Evolutionary conservation across 2,329 filamentous ascomycete genomes (phyloP), one percentile per base, ranked within the genome.

Genomic region (Fusarium dlaminii): DNA sequence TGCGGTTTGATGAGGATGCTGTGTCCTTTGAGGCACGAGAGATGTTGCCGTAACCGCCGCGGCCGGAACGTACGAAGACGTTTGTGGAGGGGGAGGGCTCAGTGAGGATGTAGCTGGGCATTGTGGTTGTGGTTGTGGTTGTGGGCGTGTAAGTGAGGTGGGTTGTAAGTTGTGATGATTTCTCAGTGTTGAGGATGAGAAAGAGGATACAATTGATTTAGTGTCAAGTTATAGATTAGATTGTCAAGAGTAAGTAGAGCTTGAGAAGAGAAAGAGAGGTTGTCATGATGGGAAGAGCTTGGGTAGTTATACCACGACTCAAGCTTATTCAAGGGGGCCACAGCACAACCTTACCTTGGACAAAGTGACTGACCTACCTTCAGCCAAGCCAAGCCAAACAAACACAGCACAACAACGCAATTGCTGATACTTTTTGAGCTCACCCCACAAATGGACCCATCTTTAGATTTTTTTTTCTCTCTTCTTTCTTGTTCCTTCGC

Each of bases 41-140:
- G 79, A 84, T 86, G 84, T 90, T 90, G 75, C 88, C 88, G 6
- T 86, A 86, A 66, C 88, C 88, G 73, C 88, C 88, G 60, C 88
- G 87, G 73, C 88, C 88, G 12, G 86, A 84, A 82, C 88, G 86
- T 58, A 84, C 83, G 84, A 77, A 81, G 68, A 69, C 65, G 68
- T 75, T 79, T 51, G 80, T 78, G 37, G 78, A 79, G 67, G 80
- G 80, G 13, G 80, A 70, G 29, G 80, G 71, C 64, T 81, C 80
- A 65, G 80, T 80, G 76, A 81, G 73, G 73, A 79, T 72, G 78
- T 81, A 82, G 72, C 74, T 79, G 70, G 79, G 63, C 79, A 81
- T 81, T 63, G 58, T 79, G 68, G 22, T 51, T 46, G 52, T 66
- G 55, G 7, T 45, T 45, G 10, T 48, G 51, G 45, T n/a, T 27